A percentile compares a stretch with the other conserved stretches of the same genome.
Evolutionary conservation across 2,329 filamentous ascomycete genomes (phyloP).

Genomic region (Trichoderma guizhouense): DNA sequence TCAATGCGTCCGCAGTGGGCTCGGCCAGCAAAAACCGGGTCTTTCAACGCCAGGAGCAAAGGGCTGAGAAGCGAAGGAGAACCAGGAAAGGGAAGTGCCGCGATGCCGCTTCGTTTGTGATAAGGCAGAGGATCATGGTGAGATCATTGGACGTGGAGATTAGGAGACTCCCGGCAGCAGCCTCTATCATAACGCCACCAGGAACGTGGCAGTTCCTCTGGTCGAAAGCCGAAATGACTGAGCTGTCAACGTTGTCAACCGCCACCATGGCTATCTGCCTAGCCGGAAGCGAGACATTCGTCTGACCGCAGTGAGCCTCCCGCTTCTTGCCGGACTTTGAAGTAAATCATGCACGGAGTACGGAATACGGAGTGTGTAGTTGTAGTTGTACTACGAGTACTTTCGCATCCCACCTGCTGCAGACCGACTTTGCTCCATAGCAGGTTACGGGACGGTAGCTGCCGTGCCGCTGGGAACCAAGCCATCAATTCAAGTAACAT

Average conservation of each 20-base stretch:
- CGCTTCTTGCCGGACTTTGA: not conserved
- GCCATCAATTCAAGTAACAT: not conserved
- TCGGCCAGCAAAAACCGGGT: not conserved
- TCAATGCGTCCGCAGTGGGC: not conserved
- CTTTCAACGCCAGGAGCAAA: not conserved
- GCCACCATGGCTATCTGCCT: not conserved
- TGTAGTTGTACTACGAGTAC: not conserved
- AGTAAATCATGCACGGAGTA: not conserved
- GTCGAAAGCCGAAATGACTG: not conserved
- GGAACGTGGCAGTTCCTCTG: constrained; percentile 3
- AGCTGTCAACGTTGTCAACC: not conserved
- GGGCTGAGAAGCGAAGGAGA: not conserved
- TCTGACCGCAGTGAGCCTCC: not conserved
- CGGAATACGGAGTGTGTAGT: not conserved
- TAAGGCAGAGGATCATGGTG: not conserved
- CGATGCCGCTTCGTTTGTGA: not conserved
- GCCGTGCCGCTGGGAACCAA: not conserved
- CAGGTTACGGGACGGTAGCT: not conserved
- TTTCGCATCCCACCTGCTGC: not conserved
- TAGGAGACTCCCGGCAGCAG: not conserved
- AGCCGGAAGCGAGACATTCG: not conserved
- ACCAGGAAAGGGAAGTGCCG: not conserved
- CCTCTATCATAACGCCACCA: constrained; percentile 13
- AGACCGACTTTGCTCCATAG: not conserved
- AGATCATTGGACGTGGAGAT: not conserved